phyloP scores from a whole-genome alignment of 345 rosid genomes.

The Hirschfeldia incana region DNA sequence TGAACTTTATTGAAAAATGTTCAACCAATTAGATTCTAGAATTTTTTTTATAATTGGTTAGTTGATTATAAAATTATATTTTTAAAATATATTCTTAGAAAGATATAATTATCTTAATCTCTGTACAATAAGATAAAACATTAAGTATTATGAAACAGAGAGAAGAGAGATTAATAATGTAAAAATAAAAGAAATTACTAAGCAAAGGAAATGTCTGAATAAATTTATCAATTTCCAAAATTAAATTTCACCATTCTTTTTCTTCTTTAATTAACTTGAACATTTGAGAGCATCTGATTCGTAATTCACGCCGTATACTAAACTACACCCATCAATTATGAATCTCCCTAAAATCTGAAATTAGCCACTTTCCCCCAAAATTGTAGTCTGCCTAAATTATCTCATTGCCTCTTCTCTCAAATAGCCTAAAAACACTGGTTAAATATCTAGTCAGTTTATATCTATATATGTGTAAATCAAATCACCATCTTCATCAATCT shows the following conservation, averaged over 20 bases:
- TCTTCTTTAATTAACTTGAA: neutral
- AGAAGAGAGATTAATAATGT: neutral
- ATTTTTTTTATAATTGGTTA: too few relatives aligned
- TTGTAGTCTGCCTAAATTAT: conserved; percentile 23
- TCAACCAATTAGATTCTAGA: too few relatives aligned
- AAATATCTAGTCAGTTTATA: neutral
- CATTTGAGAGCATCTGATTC: neutral
- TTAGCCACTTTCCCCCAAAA: conserved; percentile 21
- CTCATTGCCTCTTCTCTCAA: conserved; percentile 16
- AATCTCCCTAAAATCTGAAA: neutral
- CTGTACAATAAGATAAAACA: too few relatives aligned
- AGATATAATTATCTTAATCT: too few relatives aligned
- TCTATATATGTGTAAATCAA: neutral
- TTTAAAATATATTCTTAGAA: too few relatives aligned
- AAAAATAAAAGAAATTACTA: too few relatives aligned
- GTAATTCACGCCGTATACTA: neutral
- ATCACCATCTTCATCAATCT: conserved; percentile 4
- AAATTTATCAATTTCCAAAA: neutral
- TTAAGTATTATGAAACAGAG: too few relatives aligned
- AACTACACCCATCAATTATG: conserved; percentile 6
- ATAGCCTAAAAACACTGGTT: conserved; percentile 17
- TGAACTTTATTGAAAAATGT: too few relatives aligned
- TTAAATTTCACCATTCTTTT: neutral
- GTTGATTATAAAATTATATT: too few relatives aligned
- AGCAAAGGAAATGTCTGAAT: neutral